Base-by-base conservation (phyloP, 164 flowering plant species). In the Chimonanthus salicifolius region DNA sequence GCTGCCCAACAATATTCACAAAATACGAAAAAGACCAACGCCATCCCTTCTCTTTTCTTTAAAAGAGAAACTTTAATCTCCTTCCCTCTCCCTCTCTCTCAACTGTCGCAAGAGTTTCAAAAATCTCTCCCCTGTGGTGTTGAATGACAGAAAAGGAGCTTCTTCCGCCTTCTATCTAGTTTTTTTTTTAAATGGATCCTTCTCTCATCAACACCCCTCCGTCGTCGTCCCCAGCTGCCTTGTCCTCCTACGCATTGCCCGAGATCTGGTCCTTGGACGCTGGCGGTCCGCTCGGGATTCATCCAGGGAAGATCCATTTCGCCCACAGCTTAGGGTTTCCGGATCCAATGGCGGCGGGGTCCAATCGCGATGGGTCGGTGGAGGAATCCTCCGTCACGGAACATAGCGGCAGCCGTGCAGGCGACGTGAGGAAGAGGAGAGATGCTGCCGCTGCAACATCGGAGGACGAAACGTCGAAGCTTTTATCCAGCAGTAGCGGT, bases 371-470 rank as follows among this genome's bases (percentile, higher is more conserved):
- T 62, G 82, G 80, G 45, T 84, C 92, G n/a, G 78, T 68, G 58
- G 94, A 86, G 73, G 92, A 88, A 47, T 88, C 90, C 47, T 86
- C 87, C 3, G 90, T 87, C 63, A 88, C 92, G 20, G 93, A 85
- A 76, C 87, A 80, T 71, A 92, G 86, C 49, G 81, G 83, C 51
- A 84, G 87, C 51, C 81, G 83, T 6, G 82, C 76, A 16, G 82
- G 78, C 11, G 67, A 79, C 5, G 76, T 74, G 5, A 47, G 73
- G 18, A 78, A 76, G 68, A 84, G 83, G 79, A 87, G 83, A 77
- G 74, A 83, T 50, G 79, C 75, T 68, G 86, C 78, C 47, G 69
- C 46, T 5, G 47, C 62, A 54, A 78, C 77, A 48, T 76, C 75
- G 70, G 85, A 83, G 10, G 93, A 88, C 9, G 51, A 82, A 67